Base-by-base conservation (phyloP, 176 grass and related monocot species). In the Oropetium thomaeum region DNA sequence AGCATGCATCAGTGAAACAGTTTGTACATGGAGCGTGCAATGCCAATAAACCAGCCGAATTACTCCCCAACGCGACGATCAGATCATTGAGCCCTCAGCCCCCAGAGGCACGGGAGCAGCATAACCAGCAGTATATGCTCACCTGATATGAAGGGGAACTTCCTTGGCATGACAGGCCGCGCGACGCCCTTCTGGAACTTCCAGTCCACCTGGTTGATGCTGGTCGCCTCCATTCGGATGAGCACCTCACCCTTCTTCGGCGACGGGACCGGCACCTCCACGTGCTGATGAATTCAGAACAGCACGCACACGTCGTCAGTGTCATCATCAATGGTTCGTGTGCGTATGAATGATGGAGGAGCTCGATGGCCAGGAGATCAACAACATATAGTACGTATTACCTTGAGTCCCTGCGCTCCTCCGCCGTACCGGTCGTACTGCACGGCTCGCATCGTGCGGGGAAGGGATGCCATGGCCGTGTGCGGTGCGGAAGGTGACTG, bases 201-300 rank as follows among this genome's bases (percentile, higher is more conserved):
- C 89, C 89, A 89, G 81, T 92, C 89, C 54, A 92, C 59, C 0
- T 69, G 86, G 83, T 92, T 92, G 75, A 92, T 86, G 78, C 86
- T 86, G 15, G 82, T 75, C 8, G 86, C 89, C 82, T 92, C 89
- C 82, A 88, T 37, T 77, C 76, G 89, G 43, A 89, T 71, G 79
- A 89, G 79, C 77, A 92, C 53, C 78, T 88, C 82, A 1, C 76
- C 86, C 19, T 89, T 85, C 69, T 83, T 85, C 4, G 89, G 89
- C 44, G 78, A 75, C 23, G 86, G 89, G 67, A 92, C 31, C 27
- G 82, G 85, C 39, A 89, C 68, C 63, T 92, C 90, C 19, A 92
- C 81, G 82, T 88, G 85, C 85, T 91, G 58, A 64, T 91, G 58
- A 64, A 67, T 34, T 47, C 6, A 20, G 11, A 4, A n/a, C 19